Conservation (phyloP, 129 eudicot species). For the Saussurea involucrata region DNA sequence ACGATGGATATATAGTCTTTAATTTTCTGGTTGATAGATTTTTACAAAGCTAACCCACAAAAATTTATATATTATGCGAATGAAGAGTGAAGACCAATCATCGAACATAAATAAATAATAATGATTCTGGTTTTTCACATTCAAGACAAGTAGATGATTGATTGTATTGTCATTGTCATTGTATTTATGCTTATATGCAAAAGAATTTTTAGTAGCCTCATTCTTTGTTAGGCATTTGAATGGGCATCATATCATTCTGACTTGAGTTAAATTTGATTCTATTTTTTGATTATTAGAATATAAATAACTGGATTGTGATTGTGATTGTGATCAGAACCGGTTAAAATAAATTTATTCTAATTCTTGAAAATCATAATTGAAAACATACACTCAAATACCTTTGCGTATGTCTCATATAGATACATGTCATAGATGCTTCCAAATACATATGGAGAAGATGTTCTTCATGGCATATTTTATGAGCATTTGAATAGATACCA, state of each 20-base stretch:
- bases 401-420: not conserved
- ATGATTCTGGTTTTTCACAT: not conserved
- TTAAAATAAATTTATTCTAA: not conserved
- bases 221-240: not conserved
- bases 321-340: not conserved
- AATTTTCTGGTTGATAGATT: not conserved
- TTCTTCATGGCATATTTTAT: slow-evolving; percentile 24
- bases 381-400: not conserved
- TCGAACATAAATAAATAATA: slow-evolving; percentile 11
- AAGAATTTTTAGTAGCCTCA: not conserved
- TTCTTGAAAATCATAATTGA: not conserved
- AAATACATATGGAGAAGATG: not conserved
- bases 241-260: not conserved
- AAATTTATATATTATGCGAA: not conserved
- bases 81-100: not conserved
- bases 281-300: not conserved
- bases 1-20: not conserved
- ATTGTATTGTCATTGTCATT: not conserved
- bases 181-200: not conserved
- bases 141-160: not conserved
- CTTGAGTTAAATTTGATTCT: not conserved
- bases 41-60: not conserved
- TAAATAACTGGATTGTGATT: not conserved
- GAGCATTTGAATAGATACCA: slow-evolving; percentile 35
- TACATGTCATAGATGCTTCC: not conserved